Percentiles rank a stretch among this genome's conserved stretches.
phyloP scores from a whole-genome alignment of 2,329 filamentous ascomycete species.

The Stylonectria norvegica region DNA sequence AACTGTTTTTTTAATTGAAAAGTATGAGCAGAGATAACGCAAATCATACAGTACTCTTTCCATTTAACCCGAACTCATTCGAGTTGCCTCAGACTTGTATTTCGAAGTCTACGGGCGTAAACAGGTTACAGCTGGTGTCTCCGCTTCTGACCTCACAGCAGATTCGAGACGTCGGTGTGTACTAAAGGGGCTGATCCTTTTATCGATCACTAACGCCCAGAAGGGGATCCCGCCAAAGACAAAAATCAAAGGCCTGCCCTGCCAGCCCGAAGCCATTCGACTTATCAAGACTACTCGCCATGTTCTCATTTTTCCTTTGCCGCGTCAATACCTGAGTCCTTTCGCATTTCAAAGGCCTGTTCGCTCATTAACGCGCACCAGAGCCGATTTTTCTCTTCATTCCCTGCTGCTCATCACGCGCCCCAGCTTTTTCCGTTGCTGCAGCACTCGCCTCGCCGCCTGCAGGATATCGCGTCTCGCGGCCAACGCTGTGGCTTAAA shows the following conservation, averaged over 20 bases:
- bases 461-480: conserved; percentile 10
- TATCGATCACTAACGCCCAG: conserved; percentile 12
- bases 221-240: conserved; percentile 11
- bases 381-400: conserved; percentile 4
- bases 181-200: conserved; percentile 12
- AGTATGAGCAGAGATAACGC: too few species aligned
- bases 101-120: too few species aligned
- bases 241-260: conserved; percentile 23
- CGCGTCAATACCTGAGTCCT: conserved; percentile 10
- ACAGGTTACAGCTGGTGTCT: not conserved
- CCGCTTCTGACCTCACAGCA: conserved; percentile 11
- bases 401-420: conserved; percentile 1
- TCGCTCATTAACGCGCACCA: not conserved
- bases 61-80: too few species aligned
- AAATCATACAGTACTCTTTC: too few species aligned
- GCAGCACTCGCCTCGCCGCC: conserved; percentile 6
- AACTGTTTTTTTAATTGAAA: too few species aligned
- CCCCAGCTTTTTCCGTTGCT: conserved; percentile 5
- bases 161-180: conserved; percentile 23
- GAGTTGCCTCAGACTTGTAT: too few species aligned
- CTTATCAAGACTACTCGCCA: conserved; percentile 18
- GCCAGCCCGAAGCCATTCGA: conserved; percentile 7
- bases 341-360: not conserved
- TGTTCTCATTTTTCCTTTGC: conserved; percentile 12
- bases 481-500: not conserved